Evolutionary conservation across 1,284 basidiomycete genomes (phyloP).

Genomic region (Cutaneotrichosporon arboriforme): DNA sequence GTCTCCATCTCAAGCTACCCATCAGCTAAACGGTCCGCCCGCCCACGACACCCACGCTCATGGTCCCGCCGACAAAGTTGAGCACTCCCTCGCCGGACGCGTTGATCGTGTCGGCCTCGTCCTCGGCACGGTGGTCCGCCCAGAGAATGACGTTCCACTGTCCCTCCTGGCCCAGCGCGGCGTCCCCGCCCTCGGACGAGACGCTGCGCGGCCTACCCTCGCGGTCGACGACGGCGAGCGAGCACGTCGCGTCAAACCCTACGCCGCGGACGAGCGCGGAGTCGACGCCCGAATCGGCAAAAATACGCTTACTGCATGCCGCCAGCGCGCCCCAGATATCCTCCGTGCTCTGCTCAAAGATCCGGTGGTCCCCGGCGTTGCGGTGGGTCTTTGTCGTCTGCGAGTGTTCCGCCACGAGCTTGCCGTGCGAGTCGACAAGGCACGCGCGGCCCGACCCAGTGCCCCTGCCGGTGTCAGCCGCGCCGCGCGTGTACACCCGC

Average conservation of each 20-base stretch:
- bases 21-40: no score
- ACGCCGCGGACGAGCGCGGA: slow-evolving; percentile 73
- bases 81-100: slow-evolving; percentile 74
- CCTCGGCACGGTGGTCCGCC: slow-evolving; percentile 84
- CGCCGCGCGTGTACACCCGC: no score
- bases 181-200: slow-evolving; percentile 49
- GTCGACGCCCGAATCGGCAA: slow-evolving; percentile 58
- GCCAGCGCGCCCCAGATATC: slow-evolving; percentile 83
- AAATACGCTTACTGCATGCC: slow-evolving; percentile 62
- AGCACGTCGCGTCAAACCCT: slow-evolving; percentile 97
- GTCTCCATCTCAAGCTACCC: slow-evolving; percentile 89
- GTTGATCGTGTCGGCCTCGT: slow-evolving; percentile 88
- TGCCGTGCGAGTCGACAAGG: slow-evolving; percentile 70
- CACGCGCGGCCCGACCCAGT: slow-evolving; percentile 90
- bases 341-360: slow-evolving; percentile 74
- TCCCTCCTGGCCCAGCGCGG: slow-evolving; percentile 55
- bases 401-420: slow-evolving; percentile 61
- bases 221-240: slow-evolving; percentile 76
- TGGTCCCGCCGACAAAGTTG: slow-evolving; percentile 91
- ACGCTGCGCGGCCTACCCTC: slow-evolving; percentile 73
- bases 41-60: slow-evolving; percentile 65
- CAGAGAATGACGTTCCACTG: slow-evolving; percentile 82
- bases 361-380: slow-evolving; percentile 74
- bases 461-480: slow-evolving; percentile 53
- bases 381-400: slow-evolving; percentile 79